Conservation (phyloP, 495 filamentous ascomycete species). For the Amniculicola lignicola region DNA sequence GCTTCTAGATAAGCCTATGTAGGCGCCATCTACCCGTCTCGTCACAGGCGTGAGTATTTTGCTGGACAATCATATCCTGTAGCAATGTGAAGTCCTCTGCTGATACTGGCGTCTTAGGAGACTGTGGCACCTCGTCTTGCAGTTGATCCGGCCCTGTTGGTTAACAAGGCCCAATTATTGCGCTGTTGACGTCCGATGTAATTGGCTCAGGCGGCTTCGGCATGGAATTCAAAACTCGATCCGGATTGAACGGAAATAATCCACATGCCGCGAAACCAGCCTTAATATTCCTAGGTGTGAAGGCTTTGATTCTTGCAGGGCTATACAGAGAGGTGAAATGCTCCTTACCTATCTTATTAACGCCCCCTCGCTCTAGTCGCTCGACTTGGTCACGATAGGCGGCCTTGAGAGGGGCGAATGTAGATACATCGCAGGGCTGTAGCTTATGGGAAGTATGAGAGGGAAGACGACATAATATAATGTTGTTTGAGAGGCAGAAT, state of each 20-base stretch:
- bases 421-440: too few relatives aligned
- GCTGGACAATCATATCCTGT: not conserved
- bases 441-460: too few relatives aligned
- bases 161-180: too few relatives aligned
- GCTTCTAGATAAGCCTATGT: conserved; percentile 4
- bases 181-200: too few relatives aligned
- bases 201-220: not conserved
- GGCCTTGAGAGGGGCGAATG: not conserved
- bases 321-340: conserved; percentile 3
- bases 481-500: not conserved
- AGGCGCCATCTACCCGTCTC: not conserved
- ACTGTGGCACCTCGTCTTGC: too few relatives aligned
- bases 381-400: conserved; percentile 6
- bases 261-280: not conserved
- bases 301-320: not conserved
- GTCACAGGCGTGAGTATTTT: not conserved
- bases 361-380: too few relatives aligned
- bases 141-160: too few relatives aligned
- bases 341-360: too few relatives aligned
- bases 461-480: not conserved
- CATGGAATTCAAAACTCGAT: not conserved
- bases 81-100: not conserved
- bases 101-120: not conserved
- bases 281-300: not conserved
- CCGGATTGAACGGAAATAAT: not conserved